Percentiles rank a stretch among this genome's conserved stretches.
Evolutionary conservation across 805 yeast species (phyloP).

Genomic region (Yarrowia osloensis): DNA sequence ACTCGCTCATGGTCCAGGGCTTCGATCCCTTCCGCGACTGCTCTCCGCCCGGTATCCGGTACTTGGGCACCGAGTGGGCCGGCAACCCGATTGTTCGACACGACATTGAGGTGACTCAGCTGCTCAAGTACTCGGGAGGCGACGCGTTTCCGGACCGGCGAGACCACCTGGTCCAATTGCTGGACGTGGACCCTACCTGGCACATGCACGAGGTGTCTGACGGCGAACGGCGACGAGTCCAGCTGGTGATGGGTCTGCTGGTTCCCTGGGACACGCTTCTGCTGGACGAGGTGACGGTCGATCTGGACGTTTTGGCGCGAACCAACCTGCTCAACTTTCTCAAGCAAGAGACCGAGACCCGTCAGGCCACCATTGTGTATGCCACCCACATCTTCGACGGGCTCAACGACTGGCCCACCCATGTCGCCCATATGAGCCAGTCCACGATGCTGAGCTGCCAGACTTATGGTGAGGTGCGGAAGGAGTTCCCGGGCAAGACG

Average conservation of each 20-base stretch:
- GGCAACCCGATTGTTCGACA: constrained; percentile 84
- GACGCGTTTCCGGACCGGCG: constrained; percentile 72
- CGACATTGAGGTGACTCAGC: constrained; percentile 82
- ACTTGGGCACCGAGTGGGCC: constrained; percentile 98
- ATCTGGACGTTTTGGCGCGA: constrained; percentile 89
- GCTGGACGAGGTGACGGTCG: constrained; percentile 97
- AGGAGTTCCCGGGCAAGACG: constrained; percentile 13
- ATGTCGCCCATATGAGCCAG: constrained; percentile 71
- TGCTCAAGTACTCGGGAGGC: constrained; percentile 83
- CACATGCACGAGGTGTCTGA: constrained; percentile 89
- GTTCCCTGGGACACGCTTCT: constrained; percentile 86
- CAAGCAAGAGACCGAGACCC: constrained; percentile 64
- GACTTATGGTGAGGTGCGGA: constrained; percentile 33
- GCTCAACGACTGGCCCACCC: constrained; percentile 85
- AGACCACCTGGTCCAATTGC: constrained; percentile 67
- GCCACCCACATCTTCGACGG: constrained; percentile 98
- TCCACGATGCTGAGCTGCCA: constrained; percentile 53
- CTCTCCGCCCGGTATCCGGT: constrained; percentile 52
- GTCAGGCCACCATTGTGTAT: constrained; percentile 75
- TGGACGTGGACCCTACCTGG: constrained; percentile 89
- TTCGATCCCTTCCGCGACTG: constrained; percentile 81
- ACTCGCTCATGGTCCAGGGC: constrained; percentile 73
- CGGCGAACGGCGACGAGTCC: constrained; percentile 94
- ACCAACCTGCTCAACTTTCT: constrained; percentile 70
- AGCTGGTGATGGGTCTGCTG: constrained; percentile 86